Conservation (phyloP, 345 rosid species). For the Excoecaria cochinchinensis region DNA sequence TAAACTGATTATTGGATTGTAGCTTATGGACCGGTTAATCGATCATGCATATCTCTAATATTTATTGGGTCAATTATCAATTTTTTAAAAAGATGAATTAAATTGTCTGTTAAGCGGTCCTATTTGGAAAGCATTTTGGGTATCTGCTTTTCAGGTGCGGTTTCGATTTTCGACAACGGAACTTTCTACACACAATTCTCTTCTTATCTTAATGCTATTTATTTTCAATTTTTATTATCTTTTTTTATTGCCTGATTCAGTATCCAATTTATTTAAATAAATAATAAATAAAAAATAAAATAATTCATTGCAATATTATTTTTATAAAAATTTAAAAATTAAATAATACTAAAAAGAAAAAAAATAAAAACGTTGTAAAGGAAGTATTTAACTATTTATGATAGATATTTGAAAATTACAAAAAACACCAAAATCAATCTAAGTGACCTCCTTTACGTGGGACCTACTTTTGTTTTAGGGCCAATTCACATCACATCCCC, state of each 20-base stretch:
- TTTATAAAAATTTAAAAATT: too few species aligned
- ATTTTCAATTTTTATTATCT: neutral
- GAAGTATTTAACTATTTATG: neutral
- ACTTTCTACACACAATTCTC: slow-evolving; percentile 11
- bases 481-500: neutral
- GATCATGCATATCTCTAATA: too few species aligned
- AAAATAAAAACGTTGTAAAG: neutral
- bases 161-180: slow-evolving; percentile 19
- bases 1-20: too few species aligned
- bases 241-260: too few species aligned
- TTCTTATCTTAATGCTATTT: too few species aligned
- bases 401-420: too few species aligned
- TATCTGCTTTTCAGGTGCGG: slow-evolving; percentile 9
- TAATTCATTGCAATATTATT: too few species aligned
- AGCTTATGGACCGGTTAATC: too few species aligned
- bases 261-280: neutral
- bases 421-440: neutral
- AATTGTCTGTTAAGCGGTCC: neutral
- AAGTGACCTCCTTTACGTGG: slow-evolving; percentile 16
- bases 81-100: neutral
- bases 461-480: slow-evolving; percentile 13
- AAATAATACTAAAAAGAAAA: neutral
- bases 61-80: neutral
- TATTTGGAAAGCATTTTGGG: neutral
- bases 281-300: too few species aligned